Conservation (phyloP, 1,284 basidiomycete genomes). For the Sphagnurus paluster region DNA sequence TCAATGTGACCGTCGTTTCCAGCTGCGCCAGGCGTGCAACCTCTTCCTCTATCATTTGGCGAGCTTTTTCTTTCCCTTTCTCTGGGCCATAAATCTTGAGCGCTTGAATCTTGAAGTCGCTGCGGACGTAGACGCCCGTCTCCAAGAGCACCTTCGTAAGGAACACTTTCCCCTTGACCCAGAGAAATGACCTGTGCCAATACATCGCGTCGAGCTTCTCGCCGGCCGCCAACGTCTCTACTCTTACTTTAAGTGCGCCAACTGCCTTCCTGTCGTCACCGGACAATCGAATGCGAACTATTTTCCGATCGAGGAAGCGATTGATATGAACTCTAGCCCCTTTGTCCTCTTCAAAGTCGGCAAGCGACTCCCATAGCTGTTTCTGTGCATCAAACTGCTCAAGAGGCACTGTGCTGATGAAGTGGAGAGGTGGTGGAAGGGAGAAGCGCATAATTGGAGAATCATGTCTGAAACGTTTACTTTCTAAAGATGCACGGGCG, state of each 20-base stretch:
- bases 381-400: conserved; percentile 54
- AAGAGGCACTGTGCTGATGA: conserved; percentile 43
- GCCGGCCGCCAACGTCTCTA: conserved; percentile 53
- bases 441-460: conserved; percentile 32
- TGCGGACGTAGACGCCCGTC: conserved; percentile 41
- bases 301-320: conserved; percentile 20
- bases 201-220: conserved; percentile 39
- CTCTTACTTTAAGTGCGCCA: conserved; percentile 58
- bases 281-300: conserved; percentile 33
- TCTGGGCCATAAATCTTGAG: conserved; percentile 44
- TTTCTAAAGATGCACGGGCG: conserved; percentile 32
- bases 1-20: conserved; percentile 38
- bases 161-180: conserved; percentile 30
- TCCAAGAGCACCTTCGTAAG: conserved; percentile 31
- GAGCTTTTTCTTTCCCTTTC: conserved; percentile 35
- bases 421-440: conserved; percentile 46
- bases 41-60: conserved; percentile 40
- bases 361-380: conserved; percentile 44
- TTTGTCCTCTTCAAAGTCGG: conserved; percentile 31
- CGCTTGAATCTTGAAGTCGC: conserved; percentile 40
- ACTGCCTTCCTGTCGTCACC: conserved; percentile 47
- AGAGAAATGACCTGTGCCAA: conserved; percentile 48
- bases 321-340: conserved; percentile 27
- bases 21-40: conserved; percentile 40
- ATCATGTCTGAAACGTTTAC: conserved; percentile 24